Percentiles rank a stretch among this genome's conserved stretches.
phyloP scores from a whole-genome alignment of 2,329 filamentous ascomycete species.

The Pestalotiopsis sp. region DNA sequence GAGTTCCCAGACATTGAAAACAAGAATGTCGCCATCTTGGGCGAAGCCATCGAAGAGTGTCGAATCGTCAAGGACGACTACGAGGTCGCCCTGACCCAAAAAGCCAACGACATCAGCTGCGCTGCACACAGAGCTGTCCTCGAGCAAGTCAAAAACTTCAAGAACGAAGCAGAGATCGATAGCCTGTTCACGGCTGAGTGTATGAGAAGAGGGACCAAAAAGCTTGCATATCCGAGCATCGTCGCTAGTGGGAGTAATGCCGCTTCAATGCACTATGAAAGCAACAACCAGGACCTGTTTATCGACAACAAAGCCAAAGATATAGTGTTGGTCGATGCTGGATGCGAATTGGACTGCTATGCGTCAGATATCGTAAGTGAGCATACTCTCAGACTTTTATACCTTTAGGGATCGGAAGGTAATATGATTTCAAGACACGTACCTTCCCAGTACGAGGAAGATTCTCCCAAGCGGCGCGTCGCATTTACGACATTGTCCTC shows the following conservation, averaged over 20 bases:
- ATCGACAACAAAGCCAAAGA: slow-evolving; percentile 60
- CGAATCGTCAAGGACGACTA: slow-evolving; percentile 75
- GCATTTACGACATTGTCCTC: slow-evolving; percentile 82
- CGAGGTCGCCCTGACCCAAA: slow-evolving; percentile 72
- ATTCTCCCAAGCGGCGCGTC: slow-evolving; percentile 69
- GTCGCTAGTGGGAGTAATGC: slow-evolving; percentile 79
- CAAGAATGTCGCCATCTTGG: slow-evolving; percentile 59
- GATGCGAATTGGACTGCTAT: slow-evolving; percentile 75
- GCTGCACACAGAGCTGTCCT: slow-evolving; percentile 67
- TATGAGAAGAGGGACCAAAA: slow-evolving; percentile 72
- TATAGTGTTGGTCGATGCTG: slow-evolving; percentile 83
- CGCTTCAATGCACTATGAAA: slow-evolving; percentile 85
- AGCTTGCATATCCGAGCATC: slow-evolving; percentile 88
- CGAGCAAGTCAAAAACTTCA: slow-evolving; percentile 61
- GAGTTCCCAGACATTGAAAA: slow-evolving; percentile 71
- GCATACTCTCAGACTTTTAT: neutral
- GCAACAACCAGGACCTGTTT: slow-evolving; percentile 69
- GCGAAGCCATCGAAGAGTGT: slow-evolving; percentile 68
- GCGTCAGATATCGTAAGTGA: slow-evolving; percentile 64
- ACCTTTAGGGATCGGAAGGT: neutral
- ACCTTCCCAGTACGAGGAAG: slow-evolving; percentile 81
- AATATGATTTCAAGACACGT: slow-evolving; percentile 60
- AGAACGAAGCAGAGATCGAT: slow-evolving; percentile 82
- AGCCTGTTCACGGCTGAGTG: slow-evolving; percentile 78
- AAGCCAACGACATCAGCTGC: slow-evolving; percentile 72